phyloP scores from a whole-genome alignment of 1,284 basidiomycete species.

The Apiotrichum porosum region DNA sequence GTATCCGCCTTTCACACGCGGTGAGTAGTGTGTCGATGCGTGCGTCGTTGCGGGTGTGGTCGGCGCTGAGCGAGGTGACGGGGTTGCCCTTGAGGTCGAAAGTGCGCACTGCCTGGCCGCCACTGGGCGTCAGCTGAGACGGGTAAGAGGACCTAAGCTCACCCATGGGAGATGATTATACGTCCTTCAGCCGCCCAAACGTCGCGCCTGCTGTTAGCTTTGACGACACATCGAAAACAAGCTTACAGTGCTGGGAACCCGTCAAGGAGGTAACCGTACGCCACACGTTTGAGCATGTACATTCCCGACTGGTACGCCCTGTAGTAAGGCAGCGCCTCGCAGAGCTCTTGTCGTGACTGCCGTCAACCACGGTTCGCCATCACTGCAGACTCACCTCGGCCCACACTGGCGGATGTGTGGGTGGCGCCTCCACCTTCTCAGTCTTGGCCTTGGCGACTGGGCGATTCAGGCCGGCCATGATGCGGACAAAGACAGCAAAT shows the following conservation, averaged over 20 bases:
- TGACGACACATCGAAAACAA: no score
- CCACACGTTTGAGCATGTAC: constrained; percentile 34
- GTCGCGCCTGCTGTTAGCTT: constrained; percentile 29
- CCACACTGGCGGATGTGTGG: constrained; percentile 34
- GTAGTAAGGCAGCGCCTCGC: constrained; percentile 45
- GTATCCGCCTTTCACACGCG: constrained; percentile 22
- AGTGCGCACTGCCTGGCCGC: constrained; percentile 16
- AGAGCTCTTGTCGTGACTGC: constrained; percentile 43
- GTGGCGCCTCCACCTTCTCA: constrained; percentile 1
- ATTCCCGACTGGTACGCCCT: constrained; percentile 43
- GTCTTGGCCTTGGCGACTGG: not conserved
- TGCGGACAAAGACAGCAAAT: constrained; percentile 25
- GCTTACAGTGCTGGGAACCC: constrained; percentile 39
- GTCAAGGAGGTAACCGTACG: constrained; percentile 43
- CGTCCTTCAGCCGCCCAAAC: constrained; percentile 36
- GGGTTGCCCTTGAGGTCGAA: constrained; percentile 2
- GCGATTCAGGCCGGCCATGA: constrained; percentile 11
- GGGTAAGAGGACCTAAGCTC: not conserved
- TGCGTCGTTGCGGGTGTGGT: constrained; percentile 30
- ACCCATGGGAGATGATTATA: constrained; percentile 44
- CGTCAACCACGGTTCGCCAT: not conserved
- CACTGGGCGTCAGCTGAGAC: constrained; percentile 2
- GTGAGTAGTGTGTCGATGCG: constrained; percentile 34
- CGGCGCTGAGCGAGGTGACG: constrained; percentile 20
- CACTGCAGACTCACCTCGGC: constrained; percentile 36